Percentiles rank a stretch among this genome's conserved stretches.
These are phyloP conservation scores for Penicillium silybi DNA, from an alignment of 495 filamentous ascomycete genomes.

Conservation along the genomic window DNA sequence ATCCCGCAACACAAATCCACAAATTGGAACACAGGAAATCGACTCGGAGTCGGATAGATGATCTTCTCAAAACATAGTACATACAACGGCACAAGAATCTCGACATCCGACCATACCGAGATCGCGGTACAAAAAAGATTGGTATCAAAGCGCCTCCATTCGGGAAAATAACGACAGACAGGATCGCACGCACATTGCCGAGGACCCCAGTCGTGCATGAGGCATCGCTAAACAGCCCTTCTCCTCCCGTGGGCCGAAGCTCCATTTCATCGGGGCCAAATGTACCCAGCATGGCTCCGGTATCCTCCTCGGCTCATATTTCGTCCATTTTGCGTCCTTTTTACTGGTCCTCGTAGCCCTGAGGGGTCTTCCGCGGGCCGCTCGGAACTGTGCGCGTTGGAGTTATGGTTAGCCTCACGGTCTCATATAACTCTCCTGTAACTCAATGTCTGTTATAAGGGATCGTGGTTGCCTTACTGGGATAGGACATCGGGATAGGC, in stretches of 20 bases:
- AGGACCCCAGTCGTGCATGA: conserved; percentile 7
- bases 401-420: conserved; percentile 5
- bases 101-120: conserved; percentile 13
- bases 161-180: conserved; percentile 2
- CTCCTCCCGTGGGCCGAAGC: conserved; percentile 8
- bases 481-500: conserved; percentile 83
- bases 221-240: conserved; percentile 8
- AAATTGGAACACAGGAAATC: conserved; percentile 13
- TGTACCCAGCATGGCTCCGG: not conserved
- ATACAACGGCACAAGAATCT: conserved; percentile 21
- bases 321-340: not conserved
- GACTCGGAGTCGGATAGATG: conserved; percentile 24
- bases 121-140: conserved; percentile 20
- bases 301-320: not conserved
- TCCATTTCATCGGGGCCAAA: not conserved
- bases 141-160: conserved; percentile 28
- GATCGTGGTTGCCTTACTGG: conserved; percentile 55
- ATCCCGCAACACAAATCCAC: not conserved
- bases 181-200: conserved; percentile 7
- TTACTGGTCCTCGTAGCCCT: conserved; percentile 72
- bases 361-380: conserved; percentile 64
- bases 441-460: not conserved
- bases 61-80: conserved; percentile 29
- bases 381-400: conserved; percentile 58
- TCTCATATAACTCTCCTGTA: not conserved